Evolutionary conservation across 1,284 basidiomycete species (phyloP), one percentile per base, ranked within the genome.

Genomic region (Coniferiporia weirii): DNA sequence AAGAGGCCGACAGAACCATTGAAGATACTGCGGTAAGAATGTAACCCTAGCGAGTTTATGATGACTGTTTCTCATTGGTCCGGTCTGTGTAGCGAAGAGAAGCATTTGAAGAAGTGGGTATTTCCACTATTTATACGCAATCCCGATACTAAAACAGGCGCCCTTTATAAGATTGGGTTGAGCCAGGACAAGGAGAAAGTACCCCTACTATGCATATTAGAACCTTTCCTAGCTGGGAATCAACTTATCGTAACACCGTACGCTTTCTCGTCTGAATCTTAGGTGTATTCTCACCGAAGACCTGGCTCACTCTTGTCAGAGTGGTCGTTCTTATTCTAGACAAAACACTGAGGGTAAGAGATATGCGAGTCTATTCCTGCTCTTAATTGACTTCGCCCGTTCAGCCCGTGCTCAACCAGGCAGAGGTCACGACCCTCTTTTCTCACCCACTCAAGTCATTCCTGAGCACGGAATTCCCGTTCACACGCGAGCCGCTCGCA

Each of bases 281-380:
- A 20, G 17, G 58, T 62, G 20, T 34, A 38, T 32, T 50, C 34
- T 22, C 7, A 27, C 27, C 27, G 27, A 27, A 27, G 27, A 27
- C 27, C 27, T 27, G 27, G n/a, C 20, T 48, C 12, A 22, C 27
- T 38, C 54, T 17, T 58, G 12, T 35, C 65, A 93, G 91, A 4
- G 87, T 94, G 0, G 87, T 94, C 15, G 88, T 93, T 4, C 78
- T 95, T 10, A 83, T 92, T 32, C 79, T 89, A 1, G 90, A 93
- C 69, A 83, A 82, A 47, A 82, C 79, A 0, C 70, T 90, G 32
- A 77, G 80, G 56, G 87, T 87, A 60, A 38, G 79, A 70, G 32
- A n/a, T 32, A 22, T 19, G 8, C 13, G 19, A 36, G 15, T 36
- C 43, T 17, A 35, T 36, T 34, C 32, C 27, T 10, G 17, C 19